Evolutionary conservation across 495 filamentous ascomycete species (phyloP).

Genomic region (Aspergillus ellipticus): DNA sequence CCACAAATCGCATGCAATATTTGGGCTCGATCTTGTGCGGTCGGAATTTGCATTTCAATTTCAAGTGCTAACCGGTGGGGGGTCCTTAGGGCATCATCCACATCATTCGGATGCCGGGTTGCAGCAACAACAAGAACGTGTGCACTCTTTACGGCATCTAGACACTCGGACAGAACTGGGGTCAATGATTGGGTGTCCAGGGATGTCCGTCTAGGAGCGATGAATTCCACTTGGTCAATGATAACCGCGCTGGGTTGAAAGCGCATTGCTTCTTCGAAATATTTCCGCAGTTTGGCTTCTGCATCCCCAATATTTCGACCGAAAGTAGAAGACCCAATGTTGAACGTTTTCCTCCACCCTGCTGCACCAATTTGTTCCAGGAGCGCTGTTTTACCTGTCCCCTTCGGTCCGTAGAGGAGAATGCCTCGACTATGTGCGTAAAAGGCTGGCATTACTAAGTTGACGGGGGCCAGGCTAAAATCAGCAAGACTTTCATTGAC

Average conservation of each 20-base stretch:
- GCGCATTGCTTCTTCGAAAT: slow-evolving; percentile 67
- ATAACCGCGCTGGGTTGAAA: slow-evolving; percentile 77
- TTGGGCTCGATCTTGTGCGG: slow-evolving; percentile 63
- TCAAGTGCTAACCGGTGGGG: slow-evolving; percentile 64
- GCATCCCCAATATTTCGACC: slow-evolving; percentile 36
- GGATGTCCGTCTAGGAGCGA: slow-evolving; percentile 61
- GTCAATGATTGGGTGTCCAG: slow-evolving; percentile 35
- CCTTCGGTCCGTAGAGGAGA: slow-evolving; percentile 75
- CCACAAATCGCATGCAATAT: slow-evolving; percentile 59
- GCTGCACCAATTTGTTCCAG: slow-evolving; percentile 62
- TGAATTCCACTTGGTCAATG: slow-evolving; percentile 74
- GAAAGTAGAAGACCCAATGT: slow-evolving; percentile 55
- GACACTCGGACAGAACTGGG: slow-evolving; percentile 38
- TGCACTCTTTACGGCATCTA: slow-evolving; percentile 40
- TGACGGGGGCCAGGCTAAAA: slow-evolving; percentile 42
- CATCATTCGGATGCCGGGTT: slow-evolving; percentile 64
- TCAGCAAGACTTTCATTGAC: slow-evolving; percentile 64
- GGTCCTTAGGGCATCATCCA: slow-evolving; percentile 69
- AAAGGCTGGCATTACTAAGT: slow-evolving; percentile 38
- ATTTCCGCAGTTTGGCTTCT: slow-evolving; percentile 56
- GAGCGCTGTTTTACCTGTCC: slow-evolving; percentile 77
- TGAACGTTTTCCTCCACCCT: slow-evolving; percentile 65
- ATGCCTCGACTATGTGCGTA: slow-evolving; percentile 52
- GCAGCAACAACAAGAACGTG: slow-evolving; percentile 69
- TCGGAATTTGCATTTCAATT: slow-evolving; percentile 78